phyloP scores from a whole-genome alignment of 257 asterid species.

The Solanum neorickii region DNA sequence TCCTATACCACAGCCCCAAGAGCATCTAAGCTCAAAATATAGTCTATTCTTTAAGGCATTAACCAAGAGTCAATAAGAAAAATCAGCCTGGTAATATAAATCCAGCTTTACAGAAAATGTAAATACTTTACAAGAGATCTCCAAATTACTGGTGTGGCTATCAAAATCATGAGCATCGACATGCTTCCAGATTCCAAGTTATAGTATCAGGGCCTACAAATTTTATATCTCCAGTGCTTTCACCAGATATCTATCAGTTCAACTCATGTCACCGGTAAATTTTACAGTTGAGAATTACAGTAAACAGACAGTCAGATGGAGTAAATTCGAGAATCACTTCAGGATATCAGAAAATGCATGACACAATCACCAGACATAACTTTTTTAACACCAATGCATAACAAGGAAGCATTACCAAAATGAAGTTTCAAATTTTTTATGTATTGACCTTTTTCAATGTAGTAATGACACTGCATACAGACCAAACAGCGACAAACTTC shows the following conservation, averaged over 20 bases:
- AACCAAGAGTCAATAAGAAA: conserved; percentile 86
- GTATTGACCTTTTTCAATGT: neutral
- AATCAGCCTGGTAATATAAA: conserved; percentile 78
- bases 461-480: neutral
- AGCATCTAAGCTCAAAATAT: neutral
- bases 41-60: neutral
- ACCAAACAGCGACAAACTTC: neutral
- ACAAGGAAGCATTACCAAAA: neutral
- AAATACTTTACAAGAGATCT: neutral
- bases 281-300: neutral
- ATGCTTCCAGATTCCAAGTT: neutral
- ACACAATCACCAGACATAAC: neutral
- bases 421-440: neutral
- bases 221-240: conserved; percentile 4
- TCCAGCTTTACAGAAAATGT: conserved; percentile 59
- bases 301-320: neutral
- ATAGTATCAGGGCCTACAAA: neutral
- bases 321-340: neutral
- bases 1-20: neutral
- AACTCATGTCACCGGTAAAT: neutral
- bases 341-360: neutral
- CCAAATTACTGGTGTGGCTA: neutral
- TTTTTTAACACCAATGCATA: neutral
- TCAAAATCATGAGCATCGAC: neutral
- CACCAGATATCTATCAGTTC: conserved; percentile 76